Evolutionary conservation across 73 alveolate genomes (phyloP), one percentile per base, ranked within the genome.

Genomic region (Symbiodinium pilosum): DNA sequence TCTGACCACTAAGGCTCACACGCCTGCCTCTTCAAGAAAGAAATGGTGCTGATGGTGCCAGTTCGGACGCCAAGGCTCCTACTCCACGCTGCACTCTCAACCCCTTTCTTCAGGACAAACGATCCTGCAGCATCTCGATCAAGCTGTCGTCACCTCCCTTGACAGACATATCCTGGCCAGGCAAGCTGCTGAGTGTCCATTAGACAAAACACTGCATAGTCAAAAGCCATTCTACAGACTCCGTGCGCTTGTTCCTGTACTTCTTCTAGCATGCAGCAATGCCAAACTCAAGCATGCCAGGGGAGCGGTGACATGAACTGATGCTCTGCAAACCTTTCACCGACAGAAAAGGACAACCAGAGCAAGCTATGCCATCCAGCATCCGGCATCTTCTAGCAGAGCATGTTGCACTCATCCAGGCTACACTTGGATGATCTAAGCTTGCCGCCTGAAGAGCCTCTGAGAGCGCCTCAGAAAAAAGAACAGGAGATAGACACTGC

Each of bases 161-260:
- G 52, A 89, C 83, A 43, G 96, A 89, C 96, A 89, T 89, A 28
- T 89, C 96, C 96, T 89, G 43, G 84, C 84, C 84, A 24, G n/a
- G n/a, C 77, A 14, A 20, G 36, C 9, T 20, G 34, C 77, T 20
- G 34, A 14, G 77, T 26, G 3, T 16, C 34, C 36, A 4, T 59
- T 5, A 18, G 11, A 43, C 75, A 34, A 59, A 59, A 59, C 8
- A 18, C 26, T 32, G 28, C 30, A 0, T 1, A 32, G 84, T 32
- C 5, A 28, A 2, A 30, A 71, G 34, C 77, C 21, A 47, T 9
- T 47, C 21, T 47, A 47, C 59, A 47, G 14, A 47, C 59, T 47
- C n/a, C n/a, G n/a, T n/a, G n/a, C n/a, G n/a, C n/a, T n/a, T n/a
- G n/a, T n/a, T n/a, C n/a, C n/a, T n/a, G n/a, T n/a, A n/a, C n/a